Percentiles rank a stretch among this genome's conserved stretches.
These are phyloP conservation scores for Talaromyces sp. DNA, from an alignment of 2,329 filamentous ascomycete genomes.

Conservation along the genomic window DNA sequence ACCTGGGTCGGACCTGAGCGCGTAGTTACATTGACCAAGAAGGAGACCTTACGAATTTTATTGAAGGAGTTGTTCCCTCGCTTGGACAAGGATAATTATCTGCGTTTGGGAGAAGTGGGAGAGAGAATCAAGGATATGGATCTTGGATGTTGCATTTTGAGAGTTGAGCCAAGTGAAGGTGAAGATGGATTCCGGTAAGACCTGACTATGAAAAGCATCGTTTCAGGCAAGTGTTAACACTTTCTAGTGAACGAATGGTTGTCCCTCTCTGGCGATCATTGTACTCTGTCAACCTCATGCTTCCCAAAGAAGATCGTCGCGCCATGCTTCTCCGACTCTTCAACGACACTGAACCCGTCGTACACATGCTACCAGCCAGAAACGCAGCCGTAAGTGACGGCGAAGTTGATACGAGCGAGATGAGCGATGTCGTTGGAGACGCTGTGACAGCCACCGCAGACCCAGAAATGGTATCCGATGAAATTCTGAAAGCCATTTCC, in stretches of 20 bases:
- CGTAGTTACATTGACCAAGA: constrained; percentile 70
- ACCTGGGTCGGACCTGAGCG: constrained; percentile 81
- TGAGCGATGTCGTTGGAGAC: not conserved
- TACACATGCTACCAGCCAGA: constrained; percentile 53
- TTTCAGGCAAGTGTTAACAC: constrained; percentile 24
- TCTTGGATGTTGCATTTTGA: constrained; percentile 89
- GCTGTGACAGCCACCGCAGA: constrained; percentile 1
- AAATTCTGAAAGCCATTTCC: constrained; percentile 17
- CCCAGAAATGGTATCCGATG: constrained; percentile 13
- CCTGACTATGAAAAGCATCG: not conserved
- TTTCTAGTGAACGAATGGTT: constrained; percentile 69
- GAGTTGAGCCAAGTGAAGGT: constrained; percentile 70
- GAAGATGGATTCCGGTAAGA: constrained; percentile 57
- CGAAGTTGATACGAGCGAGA: not conserved
- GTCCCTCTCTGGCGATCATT: constrained; percentile 93
- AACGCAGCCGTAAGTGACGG: not conserved
- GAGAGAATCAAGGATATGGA: constrained; percentile 74
- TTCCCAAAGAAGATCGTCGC: constrained; percentile 92
- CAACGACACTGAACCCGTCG: constrained; percentile 80
- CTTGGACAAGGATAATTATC: constrained; percentile 71
- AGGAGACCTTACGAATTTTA: constrained; percentile 76
- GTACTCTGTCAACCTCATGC: constrained; percentile 90
- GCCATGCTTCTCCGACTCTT: constrained; percentile 90
- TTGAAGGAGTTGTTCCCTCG: constrained; percentile 97
- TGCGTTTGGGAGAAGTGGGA: constrained; percentile 80